Conservation (phyloP, 192 early-diverging fungal genomes). For the Jimgerdemannia lactiflua region DNA sequence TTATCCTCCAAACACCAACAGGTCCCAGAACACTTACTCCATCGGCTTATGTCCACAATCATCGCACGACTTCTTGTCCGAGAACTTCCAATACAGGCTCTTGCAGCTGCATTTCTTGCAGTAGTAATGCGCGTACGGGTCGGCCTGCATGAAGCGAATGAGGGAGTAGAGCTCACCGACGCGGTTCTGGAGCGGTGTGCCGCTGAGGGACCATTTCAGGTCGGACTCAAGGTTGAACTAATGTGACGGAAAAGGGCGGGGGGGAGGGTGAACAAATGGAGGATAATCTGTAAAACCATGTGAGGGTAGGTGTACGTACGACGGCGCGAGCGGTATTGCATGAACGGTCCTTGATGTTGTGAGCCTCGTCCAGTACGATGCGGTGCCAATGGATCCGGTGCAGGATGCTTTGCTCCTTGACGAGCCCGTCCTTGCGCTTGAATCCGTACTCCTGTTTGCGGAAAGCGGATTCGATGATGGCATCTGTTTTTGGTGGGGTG, state of each 20-base stretch:
- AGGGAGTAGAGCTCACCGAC: constrained; percentile 92
- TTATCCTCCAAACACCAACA: no score
- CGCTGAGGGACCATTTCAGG: constrained; percentile 81
- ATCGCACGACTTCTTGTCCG: constrained; percentile 45
- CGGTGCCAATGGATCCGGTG: constrained; percentile 81
- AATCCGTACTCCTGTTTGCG: constrained; percentile 71
- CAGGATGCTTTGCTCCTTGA: constrained; percentile 63
- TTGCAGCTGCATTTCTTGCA: constrained; percentile 77
- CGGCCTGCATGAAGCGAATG: constrained; percentile 82
- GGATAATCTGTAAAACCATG: background rate
- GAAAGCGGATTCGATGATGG: constrained; percentile 71
- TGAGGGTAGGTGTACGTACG: constrained; percentile 23
- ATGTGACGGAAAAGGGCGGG: background rate
- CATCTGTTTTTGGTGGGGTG: constrained; percentile 44
- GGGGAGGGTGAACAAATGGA: background rate
- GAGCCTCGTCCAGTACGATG: constrained; percentile 83
- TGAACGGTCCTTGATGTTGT: constrained; percentile 88
- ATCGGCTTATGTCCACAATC: constrained; percentile 60
- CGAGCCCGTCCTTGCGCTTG: constrained; percentile 55
- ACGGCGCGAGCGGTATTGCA: constrained; percentile 83
- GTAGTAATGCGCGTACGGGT: constrained; percentile 86
- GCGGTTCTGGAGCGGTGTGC: constrained; percentile 92
- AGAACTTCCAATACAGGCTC: constrained; percentile 62
- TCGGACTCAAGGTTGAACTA: constrained; percentile 67
- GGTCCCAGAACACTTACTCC: constrained; percentile 30